Conservation (phyloP, 139 green algal genomes). For the Chlorella ohadii region DNA sequence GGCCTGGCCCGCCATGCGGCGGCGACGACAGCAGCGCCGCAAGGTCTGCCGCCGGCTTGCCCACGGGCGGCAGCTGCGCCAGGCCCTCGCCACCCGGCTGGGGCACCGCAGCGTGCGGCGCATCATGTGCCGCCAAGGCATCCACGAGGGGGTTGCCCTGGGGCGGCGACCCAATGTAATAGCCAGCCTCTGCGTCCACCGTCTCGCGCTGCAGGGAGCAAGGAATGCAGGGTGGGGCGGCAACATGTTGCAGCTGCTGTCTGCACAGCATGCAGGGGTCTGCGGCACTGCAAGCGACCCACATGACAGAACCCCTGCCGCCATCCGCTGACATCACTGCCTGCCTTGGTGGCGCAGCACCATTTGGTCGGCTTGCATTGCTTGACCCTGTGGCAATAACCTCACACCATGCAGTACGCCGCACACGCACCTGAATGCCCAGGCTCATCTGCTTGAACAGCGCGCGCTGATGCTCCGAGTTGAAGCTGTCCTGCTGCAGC, state of each 20-base stretch:
- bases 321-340: too few relatives aligned
- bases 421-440: conserved; percentile 13
- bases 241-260: not conserved
- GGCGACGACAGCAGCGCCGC: conserved; percentile 11
- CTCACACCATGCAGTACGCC: too few relatives aligned
- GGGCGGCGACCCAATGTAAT: conserved; percentile 2
- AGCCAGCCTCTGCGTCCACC: not conserved
- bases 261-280: not conserved
- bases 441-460: conserved; percentile 18
- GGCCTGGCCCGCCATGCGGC: not conserved
- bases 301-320: too few relatives aligned
- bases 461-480: not conserved
- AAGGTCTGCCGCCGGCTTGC: conserved; percentile 5
- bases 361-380: too few relatives aligned
- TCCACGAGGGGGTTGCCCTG: not conserved
- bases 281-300: too few relatives aligned
- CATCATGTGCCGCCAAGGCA: not conserved
- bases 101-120: too few relatives aligned
- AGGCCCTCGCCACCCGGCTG: not conserved
- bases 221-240: not conserved
- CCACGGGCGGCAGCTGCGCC: not conserved
- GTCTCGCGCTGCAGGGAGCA: not conserved
- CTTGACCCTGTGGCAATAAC: too few relatives aligned
- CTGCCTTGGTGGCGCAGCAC: too few relatives aligned
- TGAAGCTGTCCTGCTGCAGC: conserved; percentile 18